phyloP scores from a whole-genome alignment of 768 basidiomycete genomes.

The Lactarius akahatsu region DNA sequence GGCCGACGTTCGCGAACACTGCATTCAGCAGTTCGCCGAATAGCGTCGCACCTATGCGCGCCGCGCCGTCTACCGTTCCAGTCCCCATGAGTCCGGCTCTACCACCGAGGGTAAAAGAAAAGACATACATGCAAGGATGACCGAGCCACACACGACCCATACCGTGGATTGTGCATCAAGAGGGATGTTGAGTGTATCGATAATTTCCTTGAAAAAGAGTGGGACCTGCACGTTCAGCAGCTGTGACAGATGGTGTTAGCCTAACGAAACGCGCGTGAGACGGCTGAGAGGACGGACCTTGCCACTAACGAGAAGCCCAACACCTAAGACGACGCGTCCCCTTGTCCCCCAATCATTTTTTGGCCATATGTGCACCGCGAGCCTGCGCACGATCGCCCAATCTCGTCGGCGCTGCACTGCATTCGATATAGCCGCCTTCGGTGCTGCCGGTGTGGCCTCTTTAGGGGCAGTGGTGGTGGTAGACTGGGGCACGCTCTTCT shows the following conservation, averaged over 20 bases:
- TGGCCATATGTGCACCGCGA: constrained; percentile 94
- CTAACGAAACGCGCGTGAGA: not conserved
- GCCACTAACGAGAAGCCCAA: constrained; percentile 74
- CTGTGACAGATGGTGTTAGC: constrained; percentile 40
- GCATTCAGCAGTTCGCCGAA: constrained; percentile 93
- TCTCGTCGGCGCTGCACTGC: constrained; percentile 69
- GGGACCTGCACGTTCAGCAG: constrained; percentile 98
- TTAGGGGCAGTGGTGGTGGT: not conserved
- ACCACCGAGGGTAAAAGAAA: not conserved
- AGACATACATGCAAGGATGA: constrained; percentile 85
- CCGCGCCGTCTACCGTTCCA: constrained; percentile 70
- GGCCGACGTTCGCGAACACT: constrained; percentile 93
- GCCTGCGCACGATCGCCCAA: constrained; percentile 79
- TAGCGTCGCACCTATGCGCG: constrained; percentile 84
- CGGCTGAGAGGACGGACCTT: constrained; percentile 59
- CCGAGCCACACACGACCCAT: constrained; percentile 88
- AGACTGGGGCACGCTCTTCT: not conserved
- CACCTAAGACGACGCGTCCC: constrained; percentile 76
- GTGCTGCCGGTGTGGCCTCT: not conserved
- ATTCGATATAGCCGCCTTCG: constrained; percentile 14
- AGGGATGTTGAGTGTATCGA: constrained; percentile 87
- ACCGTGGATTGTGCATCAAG: constrained; percentile 73
- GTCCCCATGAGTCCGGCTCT: no score
- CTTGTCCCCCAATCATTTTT: constrained; percentile 80
- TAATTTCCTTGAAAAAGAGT: constrained; percentile 86